phyloP scores from a whole-genome alignment of 1,284 basidiomycete species.

The Malassezia sympodialis region DNA sequence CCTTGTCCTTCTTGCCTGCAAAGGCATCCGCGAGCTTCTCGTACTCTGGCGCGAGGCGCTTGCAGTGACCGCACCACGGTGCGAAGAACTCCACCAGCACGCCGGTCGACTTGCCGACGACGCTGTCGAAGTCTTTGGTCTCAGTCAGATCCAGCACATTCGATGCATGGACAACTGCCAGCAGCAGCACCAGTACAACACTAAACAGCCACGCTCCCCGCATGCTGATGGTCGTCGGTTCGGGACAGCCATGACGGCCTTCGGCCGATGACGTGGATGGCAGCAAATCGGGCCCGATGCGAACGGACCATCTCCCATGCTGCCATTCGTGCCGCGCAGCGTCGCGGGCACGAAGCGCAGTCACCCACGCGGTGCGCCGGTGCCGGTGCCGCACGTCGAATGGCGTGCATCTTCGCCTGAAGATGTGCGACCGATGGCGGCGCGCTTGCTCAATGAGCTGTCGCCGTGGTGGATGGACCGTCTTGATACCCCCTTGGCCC shows the following conservation, averaged over 20 bases:
- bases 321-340: slow-evolving; percentile 16
- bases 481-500: background rate
- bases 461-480: slow-evolving; percentile 9
- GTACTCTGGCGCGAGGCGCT: slow-evolving; percentile 75
- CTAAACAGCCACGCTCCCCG: background rate
- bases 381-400: background rate
- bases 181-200: background rate
- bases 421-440: background rate
- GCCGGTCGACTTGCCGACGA: slow-evolving; percentile 30
- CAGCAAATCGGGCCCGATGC: background rate
- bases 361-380: slow-evolving; percentile 1
- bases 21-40: slow-evolving; percentile 83
- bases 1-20: slow-evolving; percentile 60
- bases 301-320: slow-evolving; percentile 3
- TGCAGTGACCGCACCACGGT: slow-evolving; percentile 49
- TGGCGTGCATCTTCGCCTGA: background rate
- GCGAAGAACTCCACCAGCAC: slow-evolving; percentile 44
- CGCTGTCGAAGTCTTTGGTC: slow-evolving; percentile 31
- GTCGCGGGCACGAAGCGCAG: slow-evolving; percentile 15
- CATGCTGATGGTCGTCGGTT: background rate
- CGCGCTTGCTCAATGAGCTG: slow-evolving; percentile 3
- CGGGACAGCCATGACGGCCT: background rate
- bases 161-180: slow-evolving; percentile 15
- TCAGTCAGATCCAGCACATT: slow-evolving; percentile 41
- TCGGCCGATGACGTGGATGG: slow-evolving; percentile 11